Evolutionary conservation across 2,329 filamentous ascomycete genomes (phyloP), one percentile per base, ranked within the genome.

Genomic region (Fusarium goolgardi): DNA sequence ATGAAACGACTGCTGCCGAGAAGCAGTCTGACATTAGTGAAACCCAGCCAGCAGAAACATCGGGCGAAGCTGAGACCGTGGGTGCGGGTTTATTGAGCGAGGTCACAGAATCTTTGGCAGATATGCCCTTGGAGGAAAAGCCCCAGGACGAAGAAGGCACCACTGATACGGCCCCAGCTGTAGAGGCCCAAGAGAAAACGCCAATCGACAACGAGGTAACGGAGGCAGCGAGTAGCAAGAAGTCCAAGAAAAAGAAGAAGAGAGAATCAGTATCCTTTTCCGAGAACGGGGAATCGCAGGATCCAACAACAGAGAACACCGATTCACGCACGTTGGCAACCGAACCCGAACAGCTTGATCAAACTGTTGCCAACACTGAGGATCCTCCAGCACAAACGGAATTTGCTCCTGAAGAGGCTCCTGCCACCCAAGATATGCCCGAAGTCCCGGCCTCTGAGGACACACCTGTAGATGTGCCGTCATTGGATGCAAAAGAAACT

Each of bases 241-340:
- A 74, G 50, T 65, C 65, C 10, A 75, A 72, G 67, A 75, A 72
- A 55, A 75, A 74, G 50, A 77, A 78, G 65, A 76, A 78, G 70
- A 72, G 71, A 52, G 73, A 73, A 51, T 67, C 72, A 31, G 65
- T 63, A 15, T 59, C 64, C 35, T 60, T 68, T n/a, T 39, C 44
- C 18, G 67, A 74, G 44, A 45, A 56, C 13, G 65, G 57, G 5
- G 34, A 55, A 21, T 20, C 47, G 21, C 67, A 63, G 29, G 55
- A 65, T 12, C 7, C 20, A 11, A 25, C 47, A 15, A 29, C 43
- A 21, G 67, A 73, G 40, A 57, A 31, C 13, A 39, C 41, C 39
- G 70, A 65, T 41, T 29, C 40, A 18, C 11, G 54, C 43, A 25
- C 55, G 21, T 5, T 54, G 9, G 55, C 54, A 15, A 49, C 70